Conservation (phyloP, 1,284 basidiomycete species). For the Agaricales sp. region DNA sequence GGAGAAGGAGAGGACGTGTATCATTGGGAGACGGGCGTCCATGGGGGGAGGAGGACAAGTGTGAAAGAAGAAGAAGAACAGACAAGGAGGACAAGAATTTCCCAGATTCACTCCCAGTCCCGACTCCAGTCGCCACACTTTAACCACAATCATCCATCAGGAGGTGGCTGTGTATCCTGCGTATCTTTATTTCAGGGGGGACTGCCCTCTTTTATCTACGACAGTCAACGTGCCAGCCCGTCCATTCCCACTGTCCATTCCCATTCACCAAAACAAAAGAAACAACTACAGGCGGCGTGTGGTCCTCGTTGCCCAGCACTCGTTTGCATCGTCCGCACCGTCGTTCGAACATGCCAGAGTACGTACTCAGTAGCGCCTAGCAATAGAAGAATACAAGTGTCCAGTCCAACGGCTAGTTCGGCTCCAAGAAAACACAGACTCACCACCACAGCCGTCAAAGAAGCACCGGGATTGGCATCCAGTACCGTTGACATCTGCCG, state of each 20-base stretch:
- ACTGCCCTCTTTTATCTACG: constrained; percentile 34
- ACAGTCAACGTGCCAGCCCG: constrained; percentile 30
- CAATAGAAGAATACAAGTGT: too few relatives aligned
- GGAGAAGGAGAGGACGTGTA: constrained; percentile 49
- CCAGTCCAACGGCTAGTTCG: too few relatives aligned
- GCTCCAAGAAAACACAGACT: too few relatives aligned
- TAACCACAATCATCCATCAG: constrained; percentile 4
- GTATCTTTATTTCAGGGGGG: background rate
- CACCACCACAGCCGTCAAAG: constrained; percentile 40
- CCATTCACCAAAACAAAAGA: constrained; percentile 18
- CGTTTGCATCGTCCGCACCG: constrained; percentile 33
- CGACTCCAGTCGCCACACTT: background rate
- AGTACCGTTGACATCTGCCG: constrained; percentile 54
- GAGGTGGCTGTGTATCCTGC: background rate
- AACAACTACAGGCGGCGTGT: constrained; percentile 53
- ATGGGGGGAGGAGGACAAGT: constrained; percentile 9
- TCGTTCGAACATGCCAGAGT: constrained; percentile 3
- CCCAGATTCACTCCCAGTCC: constrained; percentile 2
- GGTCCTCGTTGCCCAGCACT: constrained; percentile 54
- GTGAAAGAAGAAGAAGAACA: constrained; percentile 5
- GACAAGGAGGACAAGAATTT: constrained; percentile 4
- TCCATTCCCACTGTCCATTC: constrained; percentile 32
- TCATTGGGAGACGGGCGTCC: constrained; percentile 23
- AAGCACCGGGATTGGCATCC: constrained; percentile 37
- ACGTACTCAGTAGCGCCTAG: constrained; percentile 1